Conservation (phyloP, 805 yeast genomes). For the Isabelozyma gotoi region DNA sequence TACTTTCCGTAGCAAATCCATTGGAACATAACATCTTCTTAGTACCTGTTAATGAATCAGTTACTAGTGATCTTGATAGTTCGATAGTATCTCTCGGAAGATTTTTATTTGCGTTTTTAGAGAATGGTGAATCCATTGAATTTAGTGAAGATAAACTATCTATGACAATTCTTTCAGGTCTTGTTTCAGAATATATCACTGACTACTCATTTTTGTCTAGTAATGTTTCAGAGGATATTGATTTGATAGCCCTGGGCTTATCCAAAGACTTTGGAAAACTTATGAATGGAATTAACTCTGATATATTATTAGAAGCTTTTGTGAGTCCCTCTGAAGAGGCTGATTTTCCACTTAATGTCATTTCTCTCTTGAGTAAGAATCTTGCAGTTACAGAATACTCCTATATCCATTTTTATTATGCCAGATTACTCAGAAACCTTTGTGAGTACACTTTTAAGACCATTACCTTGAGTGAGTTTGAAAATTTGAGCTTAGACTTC, state of each 20-base stretch:
- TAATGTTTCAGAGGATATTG: neutral
- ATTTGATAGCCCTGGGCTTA: neutral
- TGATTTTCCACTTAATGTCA: neutral
- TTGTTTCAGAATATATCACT: slow-evolving; percentile 17
- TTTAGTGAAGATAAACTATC: slow-evolving; percentile 5
- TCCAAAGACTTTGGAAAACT: neutral
- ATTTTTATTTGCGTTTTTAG: slow-evolving; percentile 8
- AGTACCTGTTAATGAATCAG: slow-evolving; percentile 5
- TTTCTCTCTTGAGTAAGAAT: slow-evolving; percentile 8
- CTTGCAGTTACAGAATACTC: neutral
- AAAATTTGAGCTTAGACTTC: slow-evolving; percentile 29
- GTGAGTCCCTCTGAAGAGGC: neutral
- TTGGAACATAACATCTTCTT: slow-evolving; percentile 42
- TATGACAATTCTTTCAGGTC: slow-evolving; percentile 6
- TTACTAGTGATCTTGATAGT: slow-evolving; percentile 1
- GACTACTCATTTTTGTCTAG: slow-evolving; percentile 17
- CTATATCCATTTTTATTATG: slow-evolving; percentile 11
- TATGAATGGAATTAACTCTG: neutral
- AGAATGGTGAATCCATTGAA: neutral
- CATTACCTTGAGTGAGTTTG: neutral
- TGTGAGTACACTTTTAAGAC: neutral
- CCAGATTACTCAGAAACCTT: slow-evolving; percentile 13
- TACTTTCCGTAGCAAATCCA: slow-evolving; percentile 48
- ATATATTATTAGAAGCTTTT: neutral
- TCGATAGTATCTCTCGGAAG: slow-evolving; percentile 11